phyloP scores from a whole-genome alignment of 352 stramenopile genomes.

The Phytophthora litchii region DNA sequence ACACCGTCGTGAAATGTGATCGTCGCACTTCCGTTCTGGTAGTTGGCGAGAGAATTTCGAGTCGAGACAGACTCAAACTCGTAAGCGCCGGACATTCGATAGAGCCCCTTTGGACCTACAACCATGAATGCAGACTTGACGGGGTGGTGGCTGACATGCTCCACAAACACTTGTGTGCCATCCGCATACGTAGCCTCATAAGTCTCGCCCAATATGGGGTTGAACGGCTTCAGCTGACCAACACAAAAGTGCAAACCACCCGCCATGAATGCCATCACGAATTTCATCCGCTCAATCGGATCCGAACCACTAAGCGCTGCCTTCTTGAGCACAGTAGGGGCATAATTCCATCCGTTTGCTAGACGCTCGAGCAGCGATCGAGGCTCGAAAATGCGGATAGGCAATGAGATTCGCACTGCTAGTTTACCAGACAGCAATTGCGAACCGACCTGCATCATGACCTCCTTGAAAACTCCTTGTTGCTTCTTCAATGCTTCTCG shows the following conservation, averaged over 20 bases:
- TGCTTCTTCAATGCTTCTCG: conserved; percentile 77
- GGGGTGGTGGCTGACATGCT: conserved; percentile 78
- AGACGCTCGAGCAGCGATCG: conserved; percentile 77
- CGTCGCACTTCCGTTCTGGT: conserved; percentile 49
- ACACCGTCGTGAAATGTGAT: conserved; percentile 64
- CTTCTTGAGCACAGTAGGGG: conserved; percentile 76
- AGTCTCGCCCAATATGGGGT: conserved; percentile 81
- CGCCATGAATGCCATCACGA: conserved; percentile 71
- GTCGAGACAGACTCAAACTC: conserved; percentile 77
- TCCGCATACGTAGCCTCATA: conserved; percentile 79
- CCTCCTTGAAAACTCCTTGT: conserved; percentile 80
- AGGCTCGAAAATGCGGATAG: conserved; percentile 80
- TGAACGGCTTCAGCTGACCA: conserved; percentile 82
- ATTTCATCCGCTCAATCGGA: conserved; percentile 71
- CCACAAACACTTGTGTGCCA: conserved; percentile 66
- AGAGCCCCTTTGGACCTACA: conserved; percentile 50
- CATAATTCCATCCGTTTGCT: conserved; percentile 77
- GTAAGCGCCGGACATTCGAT: conserved; percentile 60
- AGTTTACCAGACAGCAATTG: conserved; percentile 74
- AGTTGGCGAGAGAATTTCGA: conserved; percentile 73
- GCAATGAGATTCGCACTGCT: conserved; percentile 71
- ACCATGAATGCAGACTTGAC: conserved; percentile 69
- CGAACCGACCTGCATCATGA: conserved; percentile 78
- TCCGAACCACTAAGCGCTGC: conserved; percentile 52
- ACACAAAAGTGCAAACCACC: conserved; percentile 77